Evolutionary conservation across 805 yeast genomes (phyloP), one percentile per base, ranked within the genome.

Genomic region (Jamesozyma rosinii): DNA sequence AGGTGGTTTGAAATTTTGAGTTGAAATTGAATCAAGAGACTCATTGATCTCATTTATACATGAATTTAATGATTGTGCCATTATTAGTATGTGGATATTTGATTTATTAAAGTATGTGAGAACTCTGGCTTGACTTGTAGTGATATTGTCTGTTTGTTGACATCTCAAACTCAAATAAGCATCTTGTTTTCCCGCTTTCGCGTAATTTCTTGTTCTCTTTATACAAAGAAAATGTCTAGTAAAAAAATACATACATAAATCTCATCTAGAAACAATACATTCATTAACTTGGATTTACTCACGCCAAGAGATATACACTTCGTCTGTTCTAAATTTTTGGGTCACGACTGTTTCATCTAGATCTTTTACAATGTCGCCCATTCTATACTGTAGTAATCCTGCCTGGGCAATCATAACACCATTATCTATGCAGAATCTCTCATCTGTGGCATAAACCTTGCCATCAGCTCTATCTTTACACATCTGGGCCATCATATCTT

Each of bases 331-430:
- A 64, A 87, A 92, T 58, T 92, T 74, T 63, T 92, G 98, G 0
- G 95, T 83, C 52, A 96, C 92, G 2, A 85, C 89, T 0, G 95
- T 83, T 44, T 84, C 77, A 22, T 67, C 59, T 39, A 90, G 53
- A 5, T 69, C 71, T 21, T 67, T 72, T 2, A 76, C 76, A 13
- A 58, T 55, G 44, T 76, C 78, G 1, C 97, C 96, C 72, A 81
- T 83, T 52, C 97, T 71, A 57, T 78, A 88, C 41, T 83, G 85
- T 46, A 92, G 62, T 38, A 92, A 67, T 0, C 98, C 98, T 0
- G 98, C 97, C 57, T 92, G 98, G 0, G 98, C 98, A 55, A 92
- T 92, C 98, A 92, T 92, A 32, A 90, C 92, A 10, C 98, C 98
- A 57, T 92, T 92, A 60, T 92, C 98, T 36, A 92, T 92, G 65